Evolutionary conservation across 1,284 basidiomycete genomes (phyloP).

Genomic region (Rhodotorula sp.): DNA sequence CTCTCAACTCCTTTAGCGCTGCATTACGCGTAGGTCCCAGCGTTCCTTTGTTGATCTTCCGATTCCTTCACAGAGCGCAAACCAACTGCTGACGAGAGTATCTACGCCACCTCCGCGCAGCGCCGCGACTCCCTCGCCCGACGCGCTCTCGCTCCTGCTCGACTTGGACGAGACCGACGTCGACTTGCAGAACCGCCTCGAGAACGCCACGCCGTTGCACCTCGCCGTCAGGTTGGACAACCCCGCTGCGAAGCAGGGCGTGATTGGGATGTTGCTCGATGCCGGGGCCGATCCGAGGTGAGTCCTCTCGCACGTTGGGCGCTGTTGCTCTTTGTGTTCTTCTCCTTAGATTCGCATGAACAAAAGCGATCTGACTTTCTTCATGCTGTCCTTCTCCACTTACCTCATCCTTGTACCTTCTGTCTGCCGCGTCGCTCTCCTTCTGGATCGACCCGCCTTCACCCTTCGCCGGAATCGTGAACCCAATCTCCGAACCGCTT

Average conservation of each 20-base stretch:
- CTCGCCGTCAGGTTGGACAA: constrained; percentile 68
- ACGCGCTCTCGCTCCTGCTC: constrained; percentile 70
- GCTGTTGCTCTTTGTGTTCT: neutral
- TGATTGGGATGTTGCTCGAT: constrained; percentile 68
- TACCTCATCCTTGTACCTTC: neutral
- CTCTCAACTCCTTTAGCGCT: constrained; percentile 57
- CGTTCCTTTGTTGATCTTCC: constrained; percentile 6
- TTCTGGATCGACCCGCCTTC: too few species aligned
- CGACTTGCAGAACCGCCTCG: constrained; percentile 71
- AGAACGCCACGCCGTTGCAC: constrained; percentile 78
- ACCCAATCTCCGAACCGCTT: too few species aligned
- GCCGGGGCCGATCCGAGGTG: constrained; percentile 72
- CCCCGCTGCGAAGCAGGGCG: constrained; percentile 58
- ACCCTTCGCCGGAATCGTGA: too few species aligned
- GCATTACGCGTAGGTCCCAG: constrained; percentile 68
- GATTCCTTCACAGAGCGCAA: too few species aligned
- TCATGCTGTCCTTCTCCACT: neutral
- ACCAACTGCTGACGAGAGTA: too few species aligned
- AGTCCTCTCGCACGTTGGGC: constrained; percentile 43
- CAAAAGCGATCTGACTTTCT: neutral
- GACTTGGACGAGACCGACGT: constrained; percentile 76
- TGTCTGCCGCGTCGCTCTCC: too few species aligned
- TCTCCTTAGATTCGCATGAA: neutral
- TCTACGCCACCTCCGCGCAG: constrained; percentile 49
- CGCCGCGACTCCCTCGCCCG: constrained; percentile 56